phyloP scores from a whole-genome alignment of 345 rosid genomes.

The Corchorus capsularis region DNA sequence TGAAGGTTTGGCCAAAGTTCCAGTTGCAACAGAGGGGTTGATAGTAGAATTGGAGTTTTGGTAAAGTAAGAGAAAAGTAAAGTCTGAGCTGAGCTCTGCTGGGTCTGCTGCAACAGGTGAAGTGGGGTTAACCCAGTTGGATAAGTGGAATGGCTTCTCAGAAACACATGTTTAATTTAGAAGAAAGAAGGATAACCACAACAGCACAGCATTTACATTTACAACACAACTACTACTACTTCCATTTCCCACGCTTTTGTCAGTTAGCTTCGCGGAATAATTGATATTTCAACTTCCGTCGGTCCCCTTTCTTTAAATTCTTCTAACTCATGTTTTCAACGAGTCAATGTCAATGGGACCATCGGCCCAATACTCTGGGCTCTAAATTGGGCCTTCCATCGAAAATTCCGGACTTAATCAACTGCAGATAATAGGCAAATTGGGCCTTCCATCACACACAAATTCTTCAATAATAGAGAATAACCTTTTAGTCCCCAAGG shows the following conservation, averaged over 20 bases:
- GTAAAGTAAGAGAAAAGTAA: not conserved
- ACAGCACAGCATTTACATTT: not conserved
- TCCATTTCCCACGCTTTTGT: not conserved
- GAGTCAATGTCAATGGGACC: not conserved
- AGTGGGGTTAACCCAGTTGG: not conserved
- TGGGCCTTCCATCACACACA: not conserved
- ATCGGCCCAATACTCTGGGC: not conserved
- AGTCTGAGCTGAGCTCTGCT: no score
- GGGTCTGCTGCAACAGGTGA: no score
- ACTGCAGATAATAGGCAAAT: not conserved
- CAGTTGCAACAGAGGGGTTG: not conserved
- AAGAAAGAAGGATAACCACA: not conserved
- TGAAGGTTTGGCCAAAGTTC: not conserved
- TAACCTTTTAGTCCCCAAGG: no score
- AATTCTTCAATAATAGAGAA: not conserved
- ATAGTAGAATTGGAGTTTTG: not conserved
- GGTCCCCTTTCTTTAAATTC: not conserved
- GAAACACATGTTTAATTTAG: not conserved
- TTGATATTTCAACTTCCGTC: not conserved
- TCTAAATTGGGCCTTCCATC: not conserved
- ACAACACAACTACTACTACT: not conserved
- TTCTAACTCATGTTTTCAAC: not conserved
- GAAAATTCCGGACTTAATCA: not conserved
- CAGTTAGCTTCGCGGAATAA: not conserved
- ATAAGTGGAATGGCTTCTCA: slow-evolving; percentile 14